Evolutionary conservation across 1,139 yeast species (phyloP), one percentile per base, ranked within the genome.

Genomic region (Schizosaccharomyces versatilis): DNA sequence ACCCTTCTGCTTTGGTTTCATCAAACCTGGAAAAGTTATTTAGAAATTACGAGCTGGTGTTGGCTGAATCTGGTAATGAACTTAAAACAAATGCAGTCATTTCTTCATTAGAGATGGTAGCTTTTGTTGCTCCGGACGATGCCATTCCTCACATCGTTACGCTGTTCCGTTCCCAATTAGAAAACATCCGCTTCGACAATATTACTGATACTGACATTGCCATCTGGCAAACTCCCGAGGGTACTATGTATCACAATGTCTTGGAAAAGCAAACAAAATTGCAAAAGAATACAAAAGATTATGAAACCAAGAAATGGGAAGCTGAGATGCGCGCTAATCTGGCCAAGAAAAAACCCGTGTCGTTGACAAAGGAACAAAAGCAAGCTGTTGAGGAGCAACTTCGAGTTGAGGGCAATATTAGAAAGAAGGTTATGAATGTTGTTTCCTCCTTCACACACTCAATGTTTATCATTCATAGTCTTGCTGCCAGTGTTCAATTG

Each of bases 251-350:
- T 1, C 69, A 80, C 19, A 78, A 84, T 62, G 79, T 83, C 2
- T 68, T 83, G 54, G 71, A 70, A 32, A 64, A 69, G 12, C 47
- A 54, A 19, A 44, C 36, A 36, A 48, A 36, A 10, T 70, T 71
- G 53, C 70, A 73, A 62, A 84, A 82, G 63, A 84, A 84, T 64
- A 68, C 82, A 2, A 84, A 79, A 63, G 95, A 86, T 62, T 84
- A 84, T 64, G 94, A 84, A 62, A 83, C 86, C 14, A 72, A 77
- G 59, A 80, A 84, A 63, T 90, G 98, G 97, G 98, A 90, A 66
- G 88, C 81, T 62, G 76, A 76, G 54, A 75, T 90, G 52, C 77
- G 88, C 62, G 78, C 78, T 60, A 90, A 84, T 64, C 72, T 85
- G 56, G 80, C 81, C 1, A 71, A 73, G 56, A 80, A 80, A 65